These are phyloP conservation scores for Sclerotinia glacialis DNA, from an alignment of 2,329 filamentous ascomycete species.

Conservation along the genomic window DNA sequence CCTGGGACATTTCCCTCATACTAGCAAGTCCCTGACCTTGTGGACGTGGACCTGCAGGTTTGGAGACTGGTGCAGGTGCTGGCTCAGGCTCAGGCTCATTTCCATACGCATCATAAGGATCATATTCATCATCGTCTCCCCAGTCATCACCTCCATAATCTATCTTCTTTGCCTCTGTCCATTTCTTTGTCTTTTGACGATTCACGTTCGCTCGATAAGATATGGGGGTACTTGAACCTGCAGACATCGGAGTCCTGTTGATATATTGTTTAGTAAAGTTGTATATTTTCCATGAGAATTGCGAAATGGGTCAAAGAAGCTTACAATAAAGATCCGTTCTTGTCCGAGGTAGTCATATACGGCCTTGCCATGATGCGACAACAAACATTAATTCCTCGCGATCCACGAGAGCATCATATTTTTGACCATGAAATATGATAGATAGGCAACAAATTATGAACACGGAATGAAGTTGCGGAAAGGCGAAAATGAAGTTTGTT, in stretches of 20 bases:
- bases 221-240: slow-evolving; percentile 30
- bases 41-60: slow-evolving; percentile 46
- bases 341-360: slow-evolving; percentile 30
- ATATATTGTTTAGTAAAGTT: slow-evolving; percentile 16
- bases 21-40: slow-evolving; percentile 39
- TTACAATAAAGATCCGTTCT: slow-evolving; percentile 20
- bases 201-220: slow-evolving; percentile 81
- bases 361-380: slow-evolving; percentile 37
- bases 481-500: neutral
- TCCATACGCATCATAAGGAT: slow-evolving; percentile 39
- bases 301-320: neutral
- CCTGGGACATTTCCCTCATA: slow-evolving; percentile 21
- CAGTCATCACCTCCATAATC: slow-evolving; percentile 93
- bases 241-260: slow-evolving; percentile 29
- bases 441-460: neutral
- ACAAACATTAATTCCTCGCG: slow-evolving; percentile 19
- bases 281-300: neutral
- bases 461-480: neutral
- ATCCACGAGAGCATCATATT: slow-evolving; percentile 19
- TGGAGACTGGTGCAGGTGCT: slow-evolving; percentile 33
- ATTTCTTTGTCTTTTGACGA: slow-evolving; percentile 87
- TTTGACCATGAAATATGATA: slow-evolving; percentile 12
- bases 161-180: slow-evolving; percentile 83
- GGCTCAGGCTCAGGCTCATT: slow-evolving; percentile 45
- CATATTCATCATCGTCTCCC: slow-evolving; percentile 69